phyloP scores from a whole-genome alignment of 148 eudicot species.

The Rhododendron vialii region DNA sequence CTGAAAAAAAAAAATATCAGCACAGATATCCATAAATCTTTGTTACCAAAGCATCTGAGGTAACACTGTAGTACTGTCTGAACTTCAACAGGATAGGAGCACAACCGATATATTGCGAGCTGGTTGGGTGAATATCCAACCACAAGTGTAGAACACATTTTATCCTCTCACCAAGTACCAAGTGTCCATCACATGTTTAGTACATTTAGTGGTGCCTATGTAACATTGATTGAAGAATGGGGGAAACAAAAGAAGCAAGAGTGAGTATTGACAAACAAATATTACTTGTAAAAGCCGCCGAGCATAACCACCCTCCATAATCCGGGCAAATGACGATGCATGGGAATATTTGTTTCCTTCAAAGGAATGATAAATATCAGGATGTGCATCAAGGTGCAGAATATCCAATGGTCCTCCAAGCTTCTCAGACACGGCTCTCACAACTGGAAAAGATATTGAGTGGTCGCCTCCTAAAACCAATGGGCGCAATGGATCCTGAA shows the following conservation, averaged over 20 bases:
- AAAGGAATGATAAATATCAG: slow-evolving; percentile 83
- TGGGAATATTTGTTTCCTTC: slow-evolving; percentile 94
- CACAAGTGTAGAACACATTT: not conserved
- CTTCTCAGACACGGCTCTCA: slow-evolving; percentile 93
- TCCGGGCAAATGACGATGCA: slow-evolving; percentile 95
- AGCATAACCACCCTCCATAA: slow-evolving; percentile 98
- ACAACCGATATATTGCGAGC: not conserved
- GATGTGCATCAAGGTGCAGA: slow-evolving; percentile 97
- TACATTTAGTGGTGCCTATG: not conserved
- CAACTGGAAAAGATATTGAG: slow-evolving; percentile 87
- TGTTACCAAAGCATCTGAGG: not conserved
- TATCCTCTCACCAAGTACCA: not conserved
- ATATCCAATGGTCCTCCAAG: slow-evolving; percentile 94
- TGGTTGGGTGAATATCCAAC: not conserved
- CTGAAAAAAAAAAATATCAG: slow-evolving; percentile 32
- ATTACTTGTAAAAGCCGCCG: slow-evolving; percentile 82
- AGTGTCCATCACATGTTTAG: not conserved
- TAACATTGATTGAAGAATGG: not conserved
- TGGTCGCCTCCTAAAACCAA: slow-evolving; percentile 95
- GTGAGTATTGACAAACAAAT: slow-evolving; percentile 3
- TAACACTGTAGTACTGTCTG: not conserved
- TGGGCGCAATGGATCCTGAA: slow-evolving; percentile 83
- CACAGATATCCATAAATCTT: not conserved
- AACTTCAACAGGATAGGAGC: not conserved
- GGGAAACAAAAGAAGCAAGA: not conserved